Evolutionary conservation across 106 monocot species (phyloP).

Genomic region (Vanilla planifolia): DNA sequence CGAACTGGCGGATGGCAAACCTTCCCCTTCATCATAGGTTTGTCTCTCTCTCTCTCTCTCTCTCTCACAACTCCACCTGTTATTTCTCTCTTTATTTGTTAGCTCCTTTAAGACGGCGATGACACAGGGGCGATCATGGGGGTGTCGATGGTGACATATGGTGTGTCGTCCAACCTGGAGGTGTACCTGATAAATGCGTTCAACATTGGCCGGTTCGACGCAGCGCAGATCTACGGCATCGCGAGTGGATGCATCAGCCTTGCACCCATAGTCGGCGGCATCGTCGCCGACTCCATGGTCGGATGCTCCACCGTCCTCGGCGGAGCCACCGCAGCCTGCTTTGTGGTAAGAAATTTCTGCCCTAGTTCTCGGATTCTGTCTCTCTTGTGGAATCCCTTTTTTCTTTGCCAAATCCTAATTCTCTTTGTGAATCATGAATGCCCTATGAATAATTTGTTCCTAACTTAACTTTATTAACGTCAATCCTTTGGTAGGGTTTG

Average conservation of each 20-base stretch:
- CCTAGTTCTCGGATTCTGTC: neutral
- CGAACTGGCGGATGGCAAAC: slow-evolving; percentile 11
- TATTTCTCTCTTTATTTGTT: too few species aligned
- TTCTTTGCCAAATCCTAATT: too few species aligned
- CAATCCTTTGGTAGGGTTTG: too few species aligned
- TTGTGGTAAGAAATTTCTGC: slow-evolving; percentile 25
- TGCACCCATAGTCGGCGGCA: slow-evolving; percentile 54
- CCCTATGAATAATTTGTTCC: too few species aligned
- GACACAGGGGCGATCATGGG: slow-evolving; percentile 23
- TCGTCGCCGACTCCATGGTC: slow-evolving; percentile 55
- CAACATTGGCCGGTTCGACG: slow-evolving; percentile 57
- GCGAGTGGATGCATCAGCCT: slow-evolving; percentile 35
- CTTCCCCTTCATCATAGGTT: slow-evolving; percentile 17
- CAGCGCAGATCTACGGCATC: slow-evolving; percentile 52
- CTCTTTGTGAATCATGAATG: too few species aligned
- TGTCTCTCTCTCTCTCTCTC: neutral
- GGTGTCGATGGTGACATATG: slow-evolving; percentile 22
- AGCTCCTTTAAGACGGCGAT: neutral
- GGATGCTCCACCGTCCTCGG: slow-evolving; percentile 50
- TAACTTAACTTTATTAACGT: too few species aligned
- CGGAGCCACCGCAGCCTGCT: slow-evolving; percentile 19
- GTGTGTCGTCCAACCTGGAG: slow-evolving; percentile 33
- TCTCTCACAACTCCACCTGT: too few species aligned
- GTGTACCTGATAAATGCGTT: slow-evolving; percentile 57
- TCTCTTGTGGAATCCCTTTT: too few species aligned